Conservation (phyloP, 129 eudicot species). For the Flaveria linearis region DNA sequence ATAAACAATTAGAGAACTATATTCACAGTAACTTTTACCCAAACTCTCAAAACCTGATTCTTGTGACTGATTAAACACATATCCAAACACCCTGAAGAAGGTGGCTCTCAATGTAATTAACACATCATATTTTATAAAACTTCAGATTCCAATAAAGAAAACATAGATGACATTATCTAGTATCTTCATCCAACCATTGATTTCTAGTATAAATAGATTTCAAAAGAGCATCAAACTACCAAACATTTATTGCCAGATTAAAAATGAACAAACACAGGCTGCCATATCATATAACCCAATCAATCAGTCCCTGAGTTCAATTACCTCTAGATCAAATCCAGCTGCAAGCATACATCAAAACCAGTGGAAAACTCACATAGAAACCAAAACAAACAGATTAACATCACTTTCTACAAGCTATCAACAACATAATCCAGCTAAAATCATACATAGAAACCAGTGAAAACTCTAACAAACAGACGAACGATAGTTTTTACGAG, state of each 20-base stretch:
- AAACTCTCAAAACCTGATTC: background rate
- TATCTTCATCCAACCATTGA: background rate
- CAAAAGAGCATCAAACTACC: background rate
- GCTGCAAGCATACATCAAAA: constrained; percentile 6
- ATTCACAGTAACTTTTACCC: background rate
- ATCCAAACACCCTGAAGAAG: background rate
- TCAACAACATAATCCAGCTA: background rate
- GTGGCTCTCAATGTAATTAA: background rate
- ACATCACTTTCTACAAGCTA: background rate
- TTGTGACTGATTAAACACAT: background rate
- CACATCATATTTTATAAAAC: background rate
- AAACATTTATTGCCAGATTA: background rate
- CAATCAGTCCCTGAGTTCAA: background rate
- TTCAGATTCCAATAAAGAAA: background rate
- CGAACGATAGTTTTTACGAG: background rate
- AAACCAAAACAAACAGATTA: constrained; percentile 9
- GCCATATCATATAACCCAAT: constrained; percentile 1
- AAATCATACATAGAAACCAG: constrained; percentile 9
- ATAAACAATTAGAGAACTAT: background rate
- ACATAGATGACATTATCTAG: background rate
- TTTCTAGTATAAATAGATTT: constrained; percentile 19
- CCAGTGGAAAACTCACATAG: background rate
- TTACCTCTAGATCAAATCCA: background rate
- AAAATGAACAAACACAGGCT: background rate
- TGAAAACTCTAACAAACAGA: constrained; percentile 11